Evolutionary conservation across 352 stramenopile species (phyloP).

Genomic region (Pythium chondricola): DNA sequence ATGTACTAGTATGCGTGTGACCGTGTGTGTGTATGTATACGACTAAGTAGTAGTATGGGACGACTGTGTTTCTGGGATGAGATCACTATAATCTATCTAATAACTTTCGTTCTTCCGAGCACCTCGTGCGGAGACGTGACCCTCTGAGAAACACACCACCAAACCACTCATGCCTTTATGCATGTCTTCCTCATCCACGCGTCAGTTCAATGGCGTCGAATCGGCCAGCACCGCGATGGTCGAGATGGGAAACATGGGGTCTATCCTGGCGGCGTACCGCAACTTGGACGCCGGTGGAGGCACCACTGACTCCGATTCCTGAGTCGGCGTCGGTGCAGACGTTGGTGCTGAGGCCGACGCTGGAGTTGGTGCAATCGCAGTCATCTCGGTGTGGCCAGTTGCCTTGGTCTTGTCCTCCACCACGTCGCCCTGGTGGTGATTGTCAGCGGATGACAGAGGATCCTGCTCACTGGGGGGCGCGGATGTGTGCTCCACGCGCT

Average conservation of each 20-base stretch:
- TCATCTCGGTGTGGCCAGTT: neutral
- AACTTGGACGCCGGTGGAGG: constrained; percentile 18
- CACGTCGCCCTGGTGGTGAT: no score
- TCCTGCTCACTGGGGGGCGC: no score
- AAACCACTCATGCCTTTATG: neutral
- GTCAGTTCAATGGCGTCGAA: neutral
- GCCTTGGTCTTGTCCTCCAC: neutral
- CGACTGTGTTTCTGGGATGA: constrained; percentile 71
- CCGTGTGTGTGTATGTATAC: constrained; percentile 13
- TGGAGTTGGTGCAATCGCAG: constrained; percentile 2
- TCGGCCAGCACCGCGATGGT: neutral
- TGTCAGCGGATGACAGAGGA: no score
- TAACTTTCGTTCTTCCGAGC: constrained; percentile 89
- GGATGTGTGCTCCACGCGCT: no score
- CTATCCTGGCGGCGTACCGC: constrained; percentile 24
- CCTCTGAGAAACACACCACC: constrained; percentile 51
- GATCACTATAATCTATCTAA: constrained; percentile 55
- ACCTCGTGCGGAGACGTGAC: constrained; percentile 52
- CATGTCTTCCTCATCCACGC: neutral
- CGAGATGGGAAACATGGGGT: neutral
- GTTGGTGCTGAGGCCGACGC: neutral
- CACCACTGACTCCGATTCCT: neutral
- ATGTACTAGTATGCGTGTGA: neutral
- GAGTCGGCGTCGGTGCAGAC: neutral
- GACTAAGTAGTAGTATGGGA: no score